Evolutionary conservation across 768 basidiomycete genomes (phyloP).

Genomic region (Xanthoconium purpureum): DNA sequence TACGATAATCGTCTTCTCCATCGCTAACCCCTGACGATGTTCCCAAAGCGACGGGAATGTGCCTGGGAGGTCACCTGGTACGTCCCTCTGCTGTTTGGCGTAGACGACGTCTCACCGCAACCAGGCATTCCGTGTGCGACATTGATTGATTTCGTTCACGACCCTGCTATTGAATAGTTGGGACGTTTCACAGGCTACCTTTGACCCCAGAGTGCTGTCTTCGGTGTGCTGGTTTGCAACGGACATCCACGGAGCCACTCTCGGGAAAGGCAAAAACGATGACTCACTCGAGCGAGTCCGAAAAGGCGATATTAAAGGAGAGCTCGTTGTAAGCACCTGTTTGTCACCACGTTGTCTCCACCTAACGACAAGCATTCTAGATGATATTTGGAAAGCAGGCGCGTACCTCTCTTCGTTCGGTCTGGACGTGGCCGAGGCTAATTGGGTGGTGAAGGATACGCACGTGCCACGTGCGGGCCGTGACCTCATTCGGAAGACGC

Average conservation of each 20-base stretch:
- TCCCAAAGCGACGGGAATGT: slow-evolving; percentile 79
- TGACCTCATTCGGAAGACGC: slow-evolving; percentile 74
- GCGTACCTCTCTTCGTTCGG: slow-evolving; percentile 6
- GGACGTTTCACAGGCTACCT: slow-evolving; percentile 61
- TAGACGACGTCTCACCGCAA: background rate
- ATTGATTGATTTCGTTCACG: background rate
- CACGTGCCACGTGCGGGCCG: slow-evolving; percentile 88
- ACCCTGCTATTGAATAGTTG: background rate
- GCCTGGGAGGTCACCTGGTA: slow-evolving; percentile 83
- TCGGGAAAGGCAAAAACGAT: slow-evolving; percentile 82
- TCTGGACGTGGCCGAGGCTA: background rate
- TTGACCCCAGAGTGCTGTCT: slow-evolving; percentile 78
- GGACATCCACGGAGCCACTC: slow-evolving; percentile 83
- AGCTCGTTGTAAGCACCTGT: slow-evolving; percentile 65
- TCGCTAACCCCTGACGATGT: slow-evolving; percentile 2
- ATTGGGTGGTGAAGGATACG: slow-evolving; percentile 59
- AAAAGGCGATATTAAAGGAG: slow-evolving; percentile 81
- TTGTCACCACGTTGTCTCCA: background rate
- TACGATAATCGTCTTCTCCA: slow-evolving; percentile 29
- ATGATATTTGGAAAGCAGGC: slow-evolving; percentile 97
- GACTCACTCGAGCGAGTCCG: slow-evolving; percentile 73
- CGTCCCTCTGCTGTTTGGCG: slow-evolving; percentile 19
- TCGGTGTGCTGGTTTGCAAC: slow-evolving; percentile 95
- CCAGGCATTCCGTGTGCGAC: slow-evolving; percentile 51
- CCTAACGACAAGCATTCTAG: slow-evolving; percentile 33